phyloP scores from a whole-genome alignment of 768 basidiomycete genomes.

The Holtermanniella nyarrowii region DNA sequence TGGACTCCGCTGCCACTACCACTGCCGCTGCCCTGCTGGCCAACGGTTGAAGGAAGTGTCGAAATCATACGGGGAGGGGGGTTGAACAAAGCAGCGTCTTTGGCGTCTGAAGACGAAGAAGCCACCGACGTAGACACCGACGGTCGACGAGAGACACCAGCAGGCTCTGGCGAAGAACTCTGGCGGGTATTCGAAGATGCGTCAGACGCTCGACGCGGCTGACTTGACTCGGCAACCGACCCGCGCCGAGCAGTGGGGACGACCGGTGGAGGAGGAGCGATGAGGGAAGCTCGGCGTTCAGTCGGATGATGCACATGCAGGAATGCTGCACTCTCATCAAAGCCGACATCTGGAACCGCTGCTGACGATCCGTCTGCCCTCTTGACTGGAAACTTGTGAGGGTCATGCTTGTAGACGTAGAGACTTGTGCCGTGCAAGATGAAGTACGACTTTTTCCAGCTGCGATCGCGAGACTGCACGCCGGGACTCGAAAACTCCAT shows the following conservation, averaged over 20 bases:
- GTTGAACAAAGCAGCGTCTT: constrained; percentile 14
- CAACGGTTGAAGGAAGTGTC: constrained; percentile 12
- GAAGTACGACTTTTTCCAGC: constrained; percentile 80
- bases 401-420: constrained; percentile 49
- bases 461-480: constrained; percentile 75
- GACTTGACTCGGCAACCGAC: constrained; percentile 1
- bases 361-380: constrained; percentile 7
- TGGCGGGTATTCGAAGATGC: background rate
- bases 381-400: constrained; percentile 38
- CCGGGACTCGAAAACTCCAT: constrained; percentile 84
- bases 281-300: constrained; percentile 10
- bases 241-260: constrained; percentile 14
- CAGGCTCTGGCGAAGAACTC: background rate
- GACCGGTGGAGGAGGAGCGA: constrained; percentile 9
- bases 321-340: constrained; percentile 29
- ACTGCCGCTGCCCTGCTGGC: background rate
- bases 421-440: constrained; percentile 88
- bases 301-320: constrained; percentile 40
- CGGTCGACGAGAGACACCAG: background rate
- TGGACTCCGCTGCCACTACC: constrained; percentile 7
- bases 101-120: constrained; percentile 6
- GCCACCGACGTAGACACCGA: background rate
- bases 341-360: constrained; percentile 23
- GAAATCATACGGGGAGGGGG: background rate
- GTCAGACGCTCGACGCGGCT: constrained; percentile 1